These are phyloP conservation scores for Fusarium hainanense DNA, from an alignment of 2,329 filamentous ascomycete species.

Conservation along the genomic window DNA sequence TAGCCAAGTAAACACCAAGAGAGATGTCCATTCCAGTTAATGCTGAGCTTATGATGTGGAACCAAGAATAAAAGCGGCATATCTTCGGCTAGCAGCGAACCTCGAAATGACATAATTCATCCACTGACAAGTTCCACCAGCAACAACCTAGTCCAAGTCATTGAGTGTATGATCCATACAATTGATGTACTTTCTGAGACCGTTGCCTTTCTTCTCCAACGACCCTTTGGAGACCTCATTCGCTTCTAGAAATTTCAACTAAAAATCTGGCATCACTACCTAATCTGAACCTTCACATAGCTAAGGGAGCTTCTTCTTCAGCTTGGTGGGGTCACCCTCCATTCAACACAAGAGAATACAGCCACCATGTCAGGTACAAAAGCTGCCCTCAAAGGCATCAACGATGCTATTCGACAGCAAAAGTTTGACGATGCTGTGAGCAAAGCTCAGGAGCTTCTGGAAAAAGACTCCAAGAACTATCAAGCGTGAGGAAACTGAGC, in stretches of 20 bases:
- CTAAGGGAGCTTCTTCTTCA: constrained; percentile 5
- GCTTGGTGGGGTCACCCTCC: constrained; percentile 36
- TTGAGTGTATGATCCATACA: constrained; percentile 20
- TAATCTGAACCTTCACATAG: not conserved
- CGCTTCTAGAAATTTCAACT: not conserved
- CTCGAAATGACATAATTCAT: constrained; percentile 35
- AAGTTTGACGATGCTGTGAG: constrained; percentile 81
- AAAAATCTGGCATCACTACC: not conserved
- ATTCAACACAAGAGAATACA: constrained; percentile 22
- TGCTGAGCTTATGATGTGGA: not conserved
- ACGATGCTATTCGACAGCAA: constrained; percentile 78
- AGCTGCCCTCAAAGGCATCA: constrained; percentile 82
- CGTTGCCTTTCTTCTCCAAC: not conserved
- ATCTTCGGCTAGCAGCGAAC: constrained; percentile 26
- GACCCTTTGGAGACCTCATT: not conserved
- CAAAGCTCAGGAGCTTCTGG: constrained; percentile 75
- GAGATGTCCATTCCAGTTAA: not conserved
- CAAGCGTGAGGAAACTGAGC: constrained; percentile 69
- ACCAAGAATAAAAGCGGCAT: not conserved
- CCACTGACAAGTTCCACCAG: constrained; percentile 11
- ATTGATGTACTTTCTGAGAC: not conserved
- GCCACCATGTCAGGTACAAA: constrained; percentile 69
- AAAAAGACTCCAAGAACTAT: constrained; percentile 81
- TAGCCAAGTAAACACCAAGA: not conserved
- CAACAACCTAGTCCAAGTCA: constrained; percentile 1